These are phyloP conservation scores for Phytophthora citrophthora DNA, from an alignment of 352 stramenopile genomes.

Conservation along the genomic window DNA sequence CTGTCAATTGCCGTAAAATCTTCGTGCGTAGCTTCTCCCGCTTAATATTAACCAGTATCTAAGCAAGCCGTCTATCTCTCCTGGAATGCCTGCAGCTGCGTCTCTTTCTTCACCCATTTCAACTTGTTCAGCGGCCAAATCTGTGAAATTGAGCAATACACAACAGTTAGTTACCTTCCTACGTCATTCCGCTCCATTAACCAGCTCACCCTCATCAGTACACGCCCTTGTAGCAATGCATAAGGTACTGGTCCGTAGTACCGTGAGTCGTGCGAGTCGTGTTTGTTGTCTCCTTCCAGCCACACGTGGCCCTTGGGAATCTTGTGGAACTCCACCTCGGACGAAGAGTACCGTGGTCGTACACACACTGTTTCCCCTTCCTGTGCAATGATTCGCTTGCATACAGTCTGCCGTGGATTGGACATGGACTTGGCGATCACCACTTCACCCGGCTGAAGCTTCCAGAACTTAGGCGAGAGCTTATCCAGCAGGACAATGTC, in stretches of 20 bases:
- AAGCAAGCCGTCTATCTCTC: constrained; percentile 45
- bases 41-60: constrained; percentile 1
- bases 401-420: constrained; percentile 86
- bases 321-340: constrained; percentile 80
- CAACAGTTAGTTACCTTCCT: background rate
- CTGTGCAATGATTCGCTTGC: constrained; percentile 89
- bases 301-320: constrained; percentile 94
- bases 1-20: too few species aligned
- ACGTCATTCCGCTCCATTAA: background rate
- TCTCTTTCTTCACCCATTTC: constrained; percentile 66
- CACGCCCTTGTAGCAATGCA: constrained; percentile 89
- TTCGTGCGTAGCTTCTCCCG: background rate
- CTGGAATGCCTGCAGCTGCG: constrained; percentile 55
- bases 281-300: constrained; percentile 97
- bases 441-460: constrained; percentile 79
- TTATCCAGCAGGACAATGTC: constrained; percentile 93
- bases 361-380: constrained; percentile 87
- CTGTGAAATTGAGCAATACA: constrained; percentile 30
- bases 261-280: constrained; percentile 95
- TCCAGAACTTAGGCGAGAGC: constrained; percentile 71
- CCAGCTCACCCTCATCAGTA: constrained; percentile 85
- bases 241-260: constrained; percentile 96
- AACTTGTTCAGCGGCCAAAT: constrained; percentile 84
- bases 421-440: constrained; percentile 90
- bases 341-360: constrained; percentile 69